Percentiles rank a stretch among this genome's conserved stretches.
phyloP scores from a whole-genome alignment of 768 basidiomycete genomes.

The Floccularia luteovirens region DNA sequence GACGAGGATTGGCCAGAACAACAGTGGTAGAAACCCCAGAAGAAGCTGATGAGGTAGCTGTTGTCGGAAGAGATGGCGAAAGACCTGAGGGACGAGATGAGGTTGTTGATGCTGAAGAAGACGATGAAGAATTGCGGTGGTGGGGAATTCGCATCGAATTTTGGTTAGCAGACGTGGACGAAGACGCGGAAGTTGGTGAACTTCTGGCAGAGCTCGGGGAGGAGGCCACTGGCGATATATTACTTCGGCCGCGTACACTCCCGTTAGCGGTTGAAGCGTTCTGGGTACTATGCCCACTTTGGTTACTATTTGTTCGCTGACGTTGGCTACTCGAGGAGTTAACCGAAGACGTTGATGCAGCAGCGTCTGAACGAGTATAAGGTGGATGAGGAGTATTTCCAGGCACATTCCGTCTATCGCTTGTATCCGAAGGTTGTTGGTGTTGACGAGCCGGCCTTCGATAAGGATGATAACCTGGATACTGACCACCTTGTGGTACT shows the following conservation, averaged over 20 bases:
- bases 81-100: constrained; percentile 22
- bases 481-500: constrained; percentile 28
- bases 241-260: constrained; percentile 28
- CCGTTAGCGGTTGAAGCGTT: constrained; percentile 24
- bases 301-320: constrained; percentile 65
- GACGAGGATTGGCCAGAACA: constrained; percentile 25
- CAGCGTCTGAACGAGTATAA: constrained; percentile 74
- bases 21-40: constrained; percentile 16
- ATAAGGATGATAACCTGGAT: constrained; percentile 74
- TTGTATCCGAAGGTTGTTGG: constrained; percentile 20
- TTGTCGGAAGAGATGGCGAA: constrained; percentile 23
- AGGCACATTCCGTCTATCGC: constrained; percentile 41
- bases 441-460: constrained; percentile 57
- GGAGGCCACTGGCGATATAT: constrained; percentile 18
- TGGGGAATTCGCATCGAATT: constrained; percentile 31
- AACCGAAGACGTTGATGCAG: constrained; percentile 71
- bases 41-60: constrained; percentile 23
- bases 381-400: constrained; percentile 57
- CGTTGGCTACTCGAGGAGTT: constrained; percentile 58
- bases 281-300: constrained; percentile 44
- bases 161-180: constrained; percentile 9
- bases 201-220: constrained; percentile 17
- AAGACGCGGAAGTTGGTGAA: constrained; percentile 15
- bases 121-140: constrained; percentile 35
- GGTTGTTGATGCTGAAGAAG: constrained; percentile 39